Evolutionary conservation across 208 protist genomes (phyloP).

Genomic region (Leishmania major): DNA sequence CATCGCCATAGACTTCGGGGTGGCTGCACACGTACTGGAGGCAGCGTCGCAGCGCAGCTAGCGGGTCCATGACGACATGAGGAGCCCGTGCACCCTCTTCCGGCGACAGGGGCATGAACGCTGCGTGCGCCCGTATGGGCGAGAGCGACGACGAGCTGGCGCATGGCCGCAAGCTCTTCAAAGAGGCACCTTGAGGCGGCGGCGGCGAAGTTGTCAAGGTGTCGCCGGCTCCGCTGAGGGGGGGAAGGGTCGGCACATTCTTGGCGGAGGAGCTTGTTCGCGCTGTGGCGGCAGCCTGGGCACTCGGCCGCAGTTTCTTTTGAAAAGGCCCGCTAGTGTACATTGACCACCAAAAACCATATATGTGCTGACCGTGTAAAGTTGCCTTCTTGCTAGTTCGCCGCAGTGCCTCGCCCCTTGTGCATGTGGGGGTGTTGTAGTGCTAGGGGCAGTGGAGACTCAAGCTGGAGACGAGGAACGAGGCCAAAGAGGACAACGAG

Average conservation of each 20-base stretch:
- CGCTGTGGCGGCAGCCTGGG: neutral
- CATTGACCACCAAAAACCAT: constrained; percentile 5
- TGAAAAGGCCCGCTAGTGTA: constrained; percentile 17
- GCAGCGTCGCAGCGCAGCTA: constrained; percentile 76
- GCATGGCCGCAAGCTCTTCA: neutral
- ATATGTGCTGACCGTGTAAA: neutral
- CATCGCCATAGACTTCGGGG: constrained; percentile 79
- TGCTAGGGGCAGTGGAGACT: neutral
- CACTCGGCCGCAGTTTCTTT: constrained; percentile 7
- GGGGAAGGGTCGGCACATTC: constrained; percentile 9
- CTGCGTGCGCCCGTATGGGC: neutral
- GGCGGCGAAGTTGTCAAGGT: neutral
- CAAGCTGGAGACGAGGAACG: neutral
- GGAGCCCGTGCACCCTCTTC: neutral
- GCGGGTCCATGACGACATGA: constrained; percentile 68
- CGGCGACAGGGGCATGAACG: neutral
- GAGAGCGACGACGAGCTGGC: neutral
- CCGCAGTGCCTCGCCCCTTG: neutral
- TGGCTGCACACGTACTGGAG: constrained; percentile 75
- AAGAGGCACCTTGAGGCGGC: neutral
- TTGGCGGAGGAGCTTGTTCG: neutral
- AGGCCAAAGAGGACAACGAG: neutral
- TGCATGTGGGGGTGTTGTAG: neutral
- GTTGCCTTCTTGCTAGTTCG: neutral
- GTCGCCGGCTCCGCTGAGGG: neutral